phyloP scores from a whole-genome alignment of 164 flowering plant genomes.

The Nelumbo lutea region DNA sequence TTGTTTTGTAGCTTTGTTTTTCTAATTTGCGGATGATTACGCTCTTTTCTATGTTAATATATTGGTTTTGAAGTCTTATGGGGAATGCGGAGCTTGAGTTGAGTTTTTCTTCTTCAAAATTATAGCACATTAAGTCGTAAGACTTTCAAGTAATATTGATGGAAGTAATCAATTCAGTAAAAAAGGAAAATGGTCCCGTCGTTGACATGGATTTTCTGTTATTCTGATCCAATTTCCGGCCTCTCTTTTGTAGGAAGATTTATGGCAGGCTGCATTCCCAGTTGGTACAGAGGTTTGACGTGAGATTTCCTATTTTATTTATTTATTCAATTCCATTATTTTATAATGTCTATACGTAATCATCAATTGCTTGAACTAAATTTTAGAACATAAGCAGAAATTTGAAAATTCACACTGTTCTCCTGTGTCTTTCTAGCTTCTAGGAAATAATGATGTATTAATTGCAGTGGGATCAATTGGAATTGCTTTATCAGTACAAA shows the following conservation, averaged over 20 bases:
- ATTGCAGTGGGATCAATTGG: slow-evolving; percentile 90
- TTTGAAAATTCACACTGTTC: not conserved
- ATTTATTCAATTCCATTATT: not conserved
- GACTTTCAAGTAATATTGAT: not conserved
- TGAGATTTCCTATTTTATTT: not conserved
- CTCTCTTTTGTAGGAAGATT: slow-evolving; percentile 66
- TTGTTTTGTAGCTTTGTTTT: not conserved
- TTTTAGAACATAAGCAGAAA: no score
- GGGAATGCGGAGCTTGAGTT: not conserved
- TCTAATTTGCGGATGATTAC: not conserved
- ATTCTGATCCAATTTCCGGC: not conserved
- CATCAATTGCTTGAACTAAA: not conserved
- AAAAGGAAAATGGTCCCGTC: not conserved
- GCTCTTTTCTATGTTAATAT: not conserved
- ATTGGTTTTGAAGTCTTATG: not conserved
- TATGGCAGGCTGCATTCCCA: slow-evolving; percentile 77
- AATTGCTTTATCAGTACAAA: slow-evolving; percentile 63
- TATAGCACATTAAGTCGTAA: not conserved
- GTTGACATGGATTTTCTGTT: not conserved
- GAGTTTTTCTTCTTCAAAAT: not conserved
- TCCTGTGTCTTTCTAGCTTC: not conserved
- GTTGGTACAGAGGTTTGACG: slow-evolving; percentile 90
- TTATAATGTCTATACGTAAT: not conserved
- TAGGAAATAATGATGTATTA: slow-evolving; percentile 2
- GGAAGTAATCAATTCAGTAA: not conserved